A percentile compares a stretch with the other conserved stretches of the same genome.
phyloP scores from a whole-genome alignment of 2,329 filamentous ascomycete genomes.

The Lachnellula occidentalis region DNA sequence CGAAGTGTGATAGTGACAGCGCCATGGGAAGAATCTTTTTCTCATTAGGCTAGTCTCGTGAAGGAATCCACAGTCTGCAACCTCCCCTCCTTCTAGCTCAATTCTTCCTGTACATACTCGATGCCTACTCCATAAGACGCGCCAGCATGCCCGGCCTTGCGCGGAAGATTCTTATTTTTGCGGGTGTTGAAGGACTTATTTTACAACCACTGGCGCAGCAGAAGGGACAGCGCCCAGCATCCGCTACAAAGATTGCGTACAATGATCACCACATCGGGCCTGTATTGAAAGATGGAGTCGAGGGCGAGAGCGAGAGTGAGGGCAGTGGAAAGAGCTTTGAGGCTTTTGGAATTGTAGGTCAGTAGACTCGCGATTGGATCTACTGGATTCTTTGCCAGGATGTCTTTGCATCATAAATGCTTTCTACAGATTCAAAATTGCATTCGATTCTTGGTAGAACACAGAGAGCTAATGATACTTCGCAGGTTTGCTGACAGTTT shows the following conservation, averaged over 20 bases:
- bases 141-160: conserved; percentile 31
- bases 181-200: conserved; percentile 31
- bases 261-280: conserved; percentile 25
- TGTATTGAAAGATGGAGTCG: conserved; percentile 13
- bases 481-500: conserved; percentile 76
- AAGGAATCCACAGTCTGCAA: conserved; percentile 57
- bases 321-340: conserved; percentile 13
- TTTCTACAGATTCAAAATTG: not conserved
- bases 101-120: conserved; percentile 1
- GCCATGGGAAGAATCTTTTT: not conserved
- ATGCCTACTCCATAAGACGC: conserved; percentile 17
- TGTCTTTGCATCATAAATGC: not conserved
- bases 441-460: not conserved
- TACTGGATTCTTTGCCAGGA: not conserved
- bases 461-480: not conserved
- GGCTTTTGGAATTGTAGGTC: conserved; percentile 33
- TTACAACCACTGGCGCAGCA: conserved; percentile 28
- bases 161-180: conserved; percentile 32
- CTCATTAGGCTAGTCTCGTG: conserved; percentile 46
- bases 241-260: conserved; percentile 28
- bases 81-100: not conserved
- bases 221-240: conserved; percentile 25
- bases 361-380: conserved; percentile 2
- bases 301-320: conserved; percentile 9
- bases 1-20: too few relatives aligned